These are phyloP conservation scores for Petrea volubilis DNA, from an alignment of 257 asterid genomes.

Conservation along the genomic window DNA sequence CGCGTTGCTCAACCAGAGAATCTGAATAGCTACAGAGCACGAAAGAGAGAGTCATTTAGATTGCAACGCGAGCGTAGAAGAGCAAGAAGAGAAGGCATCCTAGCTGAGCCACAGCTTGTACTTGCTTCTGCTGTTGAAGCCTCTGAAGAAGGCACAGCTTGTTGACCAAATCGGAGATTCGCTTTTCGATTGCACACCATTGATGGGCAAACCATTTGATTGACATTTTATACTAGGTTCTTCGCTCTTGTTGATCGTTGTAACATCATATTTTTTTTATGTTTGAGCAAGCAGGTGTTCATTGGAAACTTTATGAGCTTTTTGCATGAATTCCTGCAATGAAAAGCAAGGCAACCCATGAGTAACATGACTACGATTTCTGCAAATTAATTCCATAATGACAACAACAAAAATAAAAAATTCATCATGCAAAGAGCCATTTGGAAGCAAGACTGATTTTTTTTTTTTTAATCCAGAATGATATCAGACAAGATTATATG, in stretches of 20 bases:
- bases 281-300: neutral
- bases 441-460: no score
- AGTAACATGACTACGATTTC: no score
- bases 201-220: neutral
- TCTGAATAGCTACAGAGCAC: slow-evolving; percentile 56
- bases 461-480: no score
- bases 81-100: slow-evolving; percentile 50
- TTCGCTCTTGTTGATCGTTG: neutral
- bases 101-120: slow-evolving; percentile 36
- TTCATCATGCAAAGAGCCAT: no score
- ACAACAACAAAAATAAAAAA: no score
- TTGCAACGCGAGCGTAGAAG: slow-evolving; percentile 56
- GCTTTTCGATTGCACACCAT: neutral
- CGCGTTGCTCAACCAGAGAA: slow-evolving; percentile 48
- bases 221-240: neutral
- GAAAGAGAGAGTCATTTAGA: slow-evolving; percentile 55
- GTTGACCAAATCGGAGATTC: slow-evolving; percentile 28
- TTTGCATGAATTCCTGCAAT: no score
- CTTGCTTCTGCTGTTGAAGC: slow-evolving; percentile 46
- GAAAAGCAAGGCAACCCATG: no score
- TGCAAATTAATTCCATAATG: no score
- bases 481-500: no score
- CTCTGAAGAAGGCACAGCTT: slow-evolving; percentile 27
- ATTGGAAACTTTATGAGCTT: no score
- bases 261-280: no score